These are phyloP conservation scores for Monosporozyma unispora DNA, from an alignment of 805 yeast species.

Conservation along the genomic window DNA sequence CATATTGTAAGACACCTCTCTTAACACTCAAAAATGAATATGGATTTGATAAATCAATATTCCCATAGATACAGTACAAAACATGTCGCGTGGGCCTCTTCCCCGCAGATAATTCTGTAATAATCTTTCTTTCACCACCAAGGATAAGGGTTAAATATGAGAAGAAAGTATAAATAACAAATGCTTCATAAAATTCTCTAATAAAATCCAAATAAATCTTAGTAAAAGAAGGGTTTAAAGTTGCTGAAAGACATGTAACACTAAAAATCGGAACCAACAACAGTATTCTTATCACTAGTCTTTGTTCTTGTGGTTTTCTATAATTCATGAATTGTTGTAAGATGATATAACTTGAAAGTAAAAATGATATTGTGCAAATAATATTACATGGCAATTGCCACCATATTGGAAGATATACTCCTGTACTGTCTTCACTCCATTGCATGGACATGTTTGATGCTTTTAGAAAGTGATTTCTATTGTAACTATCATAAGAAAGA, in stretches of 20 bases:
- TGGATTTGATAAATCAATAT: slow-evolving; percentile 84
- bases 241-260: slow-evolving; percentile 51
- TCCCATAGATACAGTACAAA: slow-evolving; percentile 37
- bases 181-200: slow-evolving; percentile 89
- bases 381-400: slow-evolving; percentile 19
- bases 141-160: slow-evolving; percentile 70
- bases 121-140: slow-evolving; percentile 87
- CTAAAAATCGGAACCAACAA: slow-evolving; percentile 77
- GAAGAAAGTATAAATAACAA: slow-evolving; percentile 89
- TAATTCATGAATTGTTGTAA: slow-evolving; percentile 57
- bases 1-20: slow-evolving; percentile 84
- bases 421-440: not conserved
- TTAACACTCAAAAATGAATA: slow-evolving; percentile 65
- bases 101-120: slow-evolving; percentile 48
- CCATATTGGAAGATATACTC: slow-evolving; percentile 17
- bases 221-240: slow-evolving; percentile 39
- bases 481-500: not conserved
- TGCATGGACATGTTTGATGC: not conserved
- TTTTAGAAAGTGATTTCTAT: not conserved
- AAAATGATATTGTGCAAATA: slow-evolving; percentile 26
- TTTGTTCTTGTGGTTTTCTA: slow-evolving; percentile 80
- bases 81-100: slow-evolving; percentile 62
- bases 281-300: slow-evolving; percentile 74
- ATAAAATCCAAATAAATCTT: slow-evolving; percentile 53
- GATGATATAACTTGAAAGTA: slow-evolving; percentile 40